phyloP scores from a whole-genome alignment of 345 rosid species.

The Nephelium lappaceum region DNA sequence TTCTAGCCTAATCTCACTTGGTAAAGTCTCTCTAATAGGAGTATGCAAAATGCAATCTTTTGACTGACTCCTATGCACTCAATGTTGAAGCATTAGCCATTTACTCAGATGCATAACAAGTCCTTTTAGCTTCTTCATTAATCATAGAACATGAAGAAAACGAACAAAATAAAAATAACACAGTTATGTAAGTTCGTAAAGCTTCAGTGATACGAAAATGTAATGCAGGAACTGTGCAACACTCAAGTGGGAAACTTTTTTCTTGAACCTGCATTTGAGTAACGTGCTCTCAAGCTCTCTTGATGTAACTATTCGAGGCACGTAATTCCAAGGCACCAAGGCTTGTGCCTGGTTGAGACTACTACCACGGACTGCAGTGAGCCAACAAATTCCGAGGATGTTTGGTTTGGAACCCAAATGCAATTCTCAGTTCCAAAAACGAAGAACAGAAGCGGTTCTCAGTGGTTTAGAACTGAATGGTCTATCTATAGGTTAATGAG shows the following conservation, averaged over 20 bases:
- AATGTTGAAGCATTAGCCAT: not conserved
- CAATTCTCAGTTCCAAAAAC: too few relatives aligned
- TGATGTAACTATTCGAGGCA: too few relatives aligned
- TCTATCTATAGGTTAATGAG: not conserved
- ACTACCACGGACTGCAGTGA: too few relatives aligned
- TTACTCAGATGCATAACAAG: not conserved
- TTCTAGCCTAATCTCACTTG: not conserved
- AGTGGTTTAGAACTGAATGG: not conserved
- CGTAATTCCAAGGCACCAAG: too few relatives aligned
- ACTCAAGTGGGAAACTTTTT: too few relatives aligned
- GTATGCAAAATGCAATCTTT: not conserved
- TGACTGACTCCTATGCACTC: not conserved
- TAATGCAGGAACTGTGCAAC: too few relatives aligned
- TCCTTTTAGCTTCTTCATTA: not conserved
- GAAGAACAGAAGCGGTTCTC: too few relatives aligned
- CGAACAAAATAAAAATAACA: not conserved
- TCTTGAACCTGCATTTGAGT: not conserved
- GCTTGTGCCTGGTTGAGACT: too few relatives aligned
- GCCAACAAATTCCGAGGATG: too few relatives aligned
- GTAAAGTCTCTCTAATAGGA: not conserved
- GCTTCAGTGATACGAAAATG: too few relatives aligned
- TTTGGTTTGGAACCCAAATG: too few relatives aligned
- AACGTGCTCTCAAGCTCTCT: not conserved
- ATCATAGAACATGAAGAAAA: not conserved
- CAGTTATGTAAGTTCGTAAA: too few relatives aligned